phyloP scores from a whole-genome alignment of 2,329 filamentous ascomycete genomes.

The Sarocladium strictum region DNA sequence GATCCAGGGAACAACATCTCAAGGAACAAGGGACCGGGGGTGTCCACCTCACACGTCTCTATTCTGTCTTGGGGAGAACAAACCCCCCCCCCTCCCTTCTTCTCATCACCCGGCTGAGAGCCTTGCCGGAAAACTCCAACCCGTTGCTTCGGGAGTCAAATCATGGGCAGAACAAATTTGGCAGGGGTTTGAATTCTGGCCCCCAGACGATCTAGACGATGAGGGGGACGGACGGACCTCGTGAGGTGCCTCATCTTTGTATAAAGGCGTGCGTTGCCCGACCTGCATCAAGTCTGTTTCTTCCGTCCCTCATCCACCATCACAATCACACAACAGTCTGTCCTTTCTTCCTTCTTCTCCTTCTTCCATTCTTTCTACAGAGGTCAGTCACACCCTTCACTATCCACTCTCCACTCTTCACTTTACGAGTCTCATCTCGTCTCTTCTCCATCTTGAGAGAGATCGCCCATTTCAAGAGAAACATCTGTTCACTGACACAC shows the following conservation, averaged over 20 bases:
- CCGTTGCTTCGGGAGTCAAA: not conserved
- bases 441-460: not conserved
- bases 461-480: conserved; percentile 2
- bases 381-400: not conserved
- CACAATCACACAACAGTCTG: conserved; percentile 9
- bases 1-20: not conserved
- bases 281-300: conserved; percentile 9
- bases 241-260: not conserved
- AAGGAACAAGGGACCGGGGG: not conserved
- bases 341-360: not conserved
- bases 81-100: not conserved
- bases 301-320: not conserved
- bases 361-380: not conserved
- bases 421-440: not conserved
- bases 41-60: no score
- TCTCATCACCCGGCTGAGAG: not conserved
- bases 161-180: conserved; percentile 1
- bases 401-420: not conserved
- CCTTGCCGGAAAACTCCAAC: not conserved
- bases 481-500: not conserved
- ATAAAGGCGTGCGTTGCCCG: conserved; percentile 1
- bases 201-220: not conserved
- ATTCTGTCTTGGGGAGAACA: no score
- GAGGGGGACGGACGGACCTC: not conserved
- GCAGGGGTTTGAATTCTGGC: not conserved